Conservation (phyloP, 441 rosid genomes). For the Eutrema salsugineum region DNA sequence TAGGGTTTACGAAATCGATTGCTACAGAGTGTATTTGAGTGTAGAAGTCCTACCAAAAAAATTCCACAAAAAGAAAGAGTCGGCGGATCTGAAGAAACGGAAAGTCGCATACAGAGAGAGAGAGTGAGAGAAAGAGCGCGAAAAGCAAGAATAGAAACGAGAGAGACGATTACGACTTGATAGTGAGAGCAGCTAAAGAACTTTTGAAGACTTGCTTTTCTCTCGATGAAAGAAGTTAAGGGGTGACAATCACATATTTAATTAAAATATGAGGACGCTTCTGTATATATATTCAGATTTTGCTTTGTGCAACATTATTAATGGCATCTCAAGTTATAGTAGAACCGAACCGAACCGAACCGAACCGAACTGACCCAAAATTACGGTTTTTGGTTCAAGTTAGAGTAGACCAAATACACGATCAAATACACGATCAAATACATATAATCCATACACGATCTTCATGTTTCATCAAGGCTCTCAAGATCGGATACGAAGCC, state of each 20-base stretch:
- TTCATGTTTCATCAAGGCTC: too few species aligned
- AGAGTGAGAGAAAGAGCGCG: not conserved
- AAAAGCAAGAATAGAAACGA: not conserved
- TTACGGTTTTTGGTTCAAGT: too few species aligned
- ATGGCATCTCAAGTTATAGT: too few species aligned
- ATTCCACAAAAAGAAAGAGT: slow-evolving; percentile 22
- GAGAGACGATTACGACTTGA: slow-evolving; percentile 30
- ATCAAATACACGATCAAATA: too few species aligned
- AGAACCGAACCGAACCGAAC: too few species aligned
- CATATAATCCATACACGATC: too few species aligned
- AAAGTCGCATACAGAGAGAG: not conserved
- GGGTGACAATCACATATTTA: not conserved
- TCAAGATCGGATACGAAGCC: too few species aligned
- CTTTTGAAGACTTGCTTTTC: slow-evolving; percentile 9
- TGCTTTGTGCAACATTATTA: not conserved
- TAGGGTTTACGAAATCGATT: slow-evolving; percentile 24
- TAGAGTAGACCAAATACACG: too few species aligned
- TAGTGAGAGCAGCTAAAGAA: slow-evolving; percentile 29
- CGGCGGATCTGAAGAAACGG: slow-evolving; percentile 15
- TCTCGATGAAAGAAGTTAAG: not conserved
- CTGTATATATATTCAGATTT: not conserved
- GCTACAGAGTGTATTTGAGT: not conserved
- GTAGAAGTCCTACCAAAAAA: not conserved
- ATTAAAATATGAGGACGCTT: not conserved
- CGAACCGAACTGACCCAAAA: too few species aligned